Conservation (phyloP, 139 green algal genomes). For the Prasinococcaceae sp. region DNA sequence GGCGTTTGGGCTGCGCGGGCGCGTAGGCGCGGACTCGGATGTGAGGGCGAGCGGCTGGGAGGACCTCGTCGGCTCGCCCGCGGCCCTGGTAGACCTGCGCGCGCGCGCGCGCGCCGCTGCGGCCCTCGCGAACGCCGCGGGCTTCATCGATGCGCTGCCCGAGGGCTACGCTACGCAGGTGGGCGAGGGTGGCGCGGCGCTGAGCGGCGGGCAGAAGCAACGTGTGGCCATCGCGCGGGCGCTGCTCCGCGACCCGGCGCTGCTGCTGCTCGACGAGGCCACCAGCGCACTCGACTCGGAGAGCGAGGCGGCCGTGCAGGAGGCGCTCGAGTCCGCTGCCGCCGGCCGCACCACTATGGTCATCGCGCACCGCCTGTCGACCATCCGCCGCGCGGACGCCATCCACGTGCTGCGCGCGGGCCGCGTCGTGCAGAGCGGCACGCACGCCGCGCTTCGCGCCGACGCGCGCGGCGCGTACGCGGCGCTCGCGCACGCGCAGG, state of each 20-base stretch:
- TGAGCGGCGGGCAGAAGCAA: conserved; percentile 70
- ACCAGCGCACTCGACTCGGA: conserved; percentile 19
- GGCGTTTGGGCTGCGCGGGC: too few species aligned
- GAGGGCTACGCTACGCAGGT: conserved; percentile 15
- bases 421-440: conserved; percentile 8
- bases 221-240: conserved; percentile 72
- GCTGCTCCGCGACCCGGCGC: conserved; percentile 3
- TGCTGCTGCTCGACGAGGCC: conserved; percentile 23
- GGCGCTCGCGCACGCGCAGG: neutral
- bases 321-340: conserved; percentile 34
- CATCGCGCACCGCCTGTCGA: conserved; percentile 16
- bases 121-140: conserved; percentile 22
- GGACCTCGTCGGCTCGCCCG: too few species aligned
- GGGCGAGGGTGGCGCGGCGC: conserved; percentile 20
- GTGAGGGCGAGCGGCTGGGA: too few species aligned
- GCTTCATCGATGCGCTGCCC: conserved; percentile 23
- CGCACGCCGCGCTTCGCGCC: conserved; percentile 4
- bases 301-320: conserved; percentile 14
- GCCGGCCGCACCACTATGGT: conserved; percentile 9
- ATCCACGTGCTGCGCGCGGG: conserved; percentile 41
- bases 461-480: neutral
- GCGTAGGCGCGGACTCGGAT: too few species aligned
- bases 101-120: too few species aligned
- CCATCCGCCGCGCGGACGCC: conserved; percentile 40
- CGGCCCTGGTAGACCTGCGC: too few species aligned